Evolutionary conservation across 495 filamentous ascomycete species (phyloP), one percentile per base, ranked within the genome.

Genomic region (Amphirosellinia nigrospora): DNA sequence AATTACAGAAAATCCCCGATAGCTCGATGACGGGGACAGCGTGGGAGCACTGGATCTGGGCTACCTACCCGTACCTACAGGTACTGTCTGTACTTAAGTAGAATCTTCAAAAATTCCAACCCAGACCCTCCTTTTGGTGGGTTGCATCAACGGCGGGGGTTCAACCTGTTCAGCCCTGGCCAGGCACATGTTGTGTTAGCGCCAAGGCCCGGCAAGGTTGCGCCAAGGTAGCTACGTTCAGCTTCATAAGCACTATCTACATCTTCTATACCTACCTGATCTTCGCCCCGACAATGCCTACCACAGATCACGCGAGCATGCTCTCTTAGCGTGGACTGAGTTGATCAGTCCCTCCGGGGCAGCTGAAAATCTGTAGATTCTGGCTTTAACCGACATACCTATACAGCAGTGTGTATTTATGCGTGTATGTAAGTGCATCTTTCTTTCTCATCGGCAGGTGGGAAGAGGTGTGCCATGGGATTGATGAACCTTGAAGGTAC

Each of bases 101-200:
- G 45, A 48, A 48, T n/a, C n/a, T 23, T 48, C 45, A 16, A 4
- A 55, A 26, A 16, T 55, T 55, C 50, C n/a, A 55, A 38, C 55
- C 55, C 19, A 38, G 36, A 50, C 3, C 13, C 59, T 21, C 28
- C 13, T 32, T 32, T 26, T 6, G 55, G 55, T 52, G 68, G 46
- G 68, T 70, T 70, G 39, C 68, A 64, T 58, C 60, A 64, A 64
- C 68, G 50, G 68, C 68, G 48, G 3, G 3, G 36, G 45, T 41
- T 52, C 68, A 64, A 70, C 68, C 68, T 41, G 68, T 46, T 70
- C 60, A 63, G 59, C 68, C 59, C 60, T 53, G 58, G 67, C 43
- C 60, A 64, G 59, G 46, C 68, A 56, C 56, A 70, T 56, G 68
- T 13, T 48, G 60, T 70, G 60, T 15, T 43, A 45, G 26, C 32